phyloP scores from a whole-genome alignment of 805 yeast genomes.

The Candida glaebosa region DNA sequence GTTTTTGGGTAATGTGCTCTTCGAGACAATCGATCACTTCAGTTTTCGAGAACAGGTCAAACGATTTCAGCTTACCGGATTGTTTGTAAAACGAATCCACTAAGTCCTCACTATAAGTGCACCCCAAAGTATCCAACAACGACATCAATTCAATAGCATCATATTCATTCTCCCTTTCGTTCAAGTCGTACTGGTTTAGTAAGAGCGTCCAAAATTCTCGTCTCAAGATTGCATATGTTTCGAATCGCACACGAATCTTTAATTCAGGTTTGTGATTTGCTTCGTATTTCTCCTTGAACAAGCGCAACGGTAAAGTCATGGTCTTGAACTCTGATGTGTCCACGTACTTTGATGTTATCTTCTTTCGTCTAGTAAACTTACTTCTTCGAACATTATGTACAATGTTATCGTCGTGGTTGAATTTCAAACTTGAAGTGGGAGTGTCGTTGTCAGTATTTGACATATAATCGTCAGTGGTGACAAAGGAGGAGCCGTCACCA shows the following conservation, averaged over 20 bases:
- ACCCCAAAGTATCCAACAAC: constrained; percentile 64
- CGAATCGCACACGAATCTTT: constrained; percentile 58
- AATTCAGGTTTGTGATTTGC: constrained; percentile 50
- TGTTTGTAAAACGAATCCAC: constrained; percentile 50
- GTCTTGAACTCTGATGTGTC: constrained; percentile 44
- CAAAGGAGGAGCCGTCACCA: neutral
- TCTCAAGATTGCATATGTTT: constrained; percentile 61
- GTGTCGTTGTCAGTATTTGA: constrained; percentile 4
- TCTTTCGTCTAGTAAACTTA: constrained; percentile 26
- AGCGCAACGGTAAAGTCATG: constrained; percentile 31
- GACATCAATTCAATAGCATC: constrained; percentile 60
- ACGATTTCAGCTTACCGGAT: constrained; percentile 41
- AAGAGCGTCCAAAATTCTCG: constrained; percentile 68
- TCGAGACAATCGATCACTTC: constrained; percentile 50
- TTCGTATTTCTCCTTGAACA: constrained; percentile 29
- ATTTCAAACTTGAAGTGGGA: constrained; percentile 5
- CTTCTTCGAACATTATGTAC: constrained; percentile 20
- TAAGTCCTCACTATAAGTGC: constrained; percentile 48
- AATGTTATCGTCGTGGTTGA: constrained; percentile 9
- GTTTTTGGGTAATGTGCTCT: constrained; percentile 23
- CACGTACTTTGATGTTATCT: constrained; percentile 18
- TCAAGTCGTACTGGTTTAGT: constrained; percentile 49
- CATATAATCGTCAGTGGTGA: constrained; percentile 2
- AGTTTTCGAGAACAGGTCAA: constrained; percentile 43
- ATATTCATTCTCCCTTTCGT: constrained; percentile 28